Percentiles rank a stretch among this genome's conserved stretches.
phyloP scores from a whole-genome alignment of 2,329 filamentous ascomycete species.

The Leptodontidium sp. region DNA sequence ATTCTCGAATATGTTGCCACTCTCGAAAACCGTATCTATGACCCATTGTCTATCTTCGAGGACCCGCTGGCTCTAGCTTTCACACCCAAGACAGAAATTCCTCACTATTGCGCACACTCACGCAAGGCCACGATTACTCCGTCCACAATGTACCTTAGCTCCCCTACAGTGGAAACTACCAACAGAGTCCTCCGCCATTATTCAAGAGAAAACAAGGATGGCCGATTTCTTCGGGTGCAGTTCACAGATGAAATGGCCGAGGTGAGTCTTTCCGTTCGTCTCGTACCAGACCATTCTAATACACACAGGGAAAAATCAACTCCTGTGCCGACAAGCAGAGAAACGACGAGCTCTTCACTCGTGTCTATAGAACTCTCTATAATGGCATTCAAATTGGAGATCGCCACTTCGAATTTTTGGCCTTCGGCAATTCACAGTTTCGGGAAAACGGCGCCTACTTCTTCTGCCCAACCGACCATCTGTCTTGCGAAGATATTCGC shows the following conservation, averaged over 20 bases:
- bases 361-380: slow-evolving; percentile 74
- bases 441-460: slow-evolving; percentile 93
- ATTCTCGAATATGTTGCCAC: slow-evolving; percentile 80
- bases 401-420: slow-evolving; percentile 86
- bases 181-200: slow-evolving; percentile 86
- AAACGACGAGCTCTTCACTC: slow-evolving; percentile 76
- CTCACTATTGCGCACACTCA: slow-evolving; percentile 76
- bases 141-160: slow-evolving; percentile 79
- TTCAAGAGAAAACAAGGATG: slow-evolving; percentile 61
- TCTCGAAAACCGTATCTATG: slow-evolving; percentile 64
- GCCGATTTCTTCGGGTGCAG: slow-evolving; percentile 87
- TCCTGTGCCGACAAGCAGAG: slow-evolving; percentile 57
- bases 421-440: slow-evolving; percentile 95
- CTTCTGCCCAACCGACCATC: slow-evolving; percentile 74
- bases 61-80: slow-evolving; percentile 58
- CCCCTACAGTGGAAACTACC: slow-evolving; percentile 83
- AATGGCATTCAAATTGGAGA: slow-evolving; percentile 86
- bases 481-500: slow-evolving; percentile 80
- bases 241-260: slow-evolving; percentile 80
- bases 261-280: slow-evolving; percentile 42
- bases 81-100: slow-evolving; percentile 61
- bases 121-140: slow-evolving; percentile 85
- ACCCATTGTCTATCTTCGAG: slow-evolving; percentile 78
- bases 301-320: slow-evolving; percentile 65
- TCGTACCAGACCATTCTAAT: slow-evolving; percentile 27